Evolutionary conservation across 2,329 filamentous ascomycete genomes (phyloP).

Genomic region (Sphaerulina vaccinii): DNA sequence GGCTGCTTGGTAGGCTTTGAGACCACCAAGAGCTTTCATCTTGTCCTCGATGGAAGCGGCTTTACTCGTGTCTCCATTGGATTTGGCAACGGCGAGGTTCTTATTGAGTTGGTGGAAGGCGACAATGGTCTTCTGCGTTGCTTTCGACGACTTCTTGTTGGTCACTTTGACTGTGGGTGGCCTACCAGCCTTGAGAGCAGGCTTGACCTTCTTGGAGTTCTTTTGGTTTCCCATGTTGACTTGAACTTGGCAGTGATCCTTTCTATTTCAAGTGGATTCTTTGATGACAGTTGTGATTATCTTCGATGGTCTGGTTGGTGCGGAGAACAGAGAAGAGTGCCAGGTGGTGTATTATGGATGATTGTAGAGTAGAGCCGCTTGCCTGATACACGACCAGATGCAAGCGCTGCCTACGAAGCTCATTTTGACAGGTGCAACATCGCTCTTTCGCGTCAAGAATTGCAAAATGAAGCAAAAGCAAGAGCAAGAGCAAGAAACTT

Average conservation of each 20-base stretch:
- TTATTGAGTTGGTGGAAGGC: conserved; percentile 62
- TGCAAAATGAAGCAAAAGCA: too few relatives aligned
- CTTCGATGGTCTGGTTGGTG: not conserved
- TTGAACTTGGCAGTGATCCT: not conserved
- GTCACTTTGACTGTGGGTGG: conserved; percentile 29
- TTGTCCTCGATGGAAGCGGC: conserved; percentile 48
- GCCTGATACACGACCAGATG: not conserved
- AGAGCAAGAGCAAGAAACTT: not conserved
- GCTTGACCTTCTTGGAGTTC: not conserved
- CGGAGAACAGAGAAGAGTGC: not conserved
- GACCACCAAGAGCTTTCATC: conserved; percentile 58
- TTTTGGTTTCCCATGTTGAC: conserved; percentile 1
- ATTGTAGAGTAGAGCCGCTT: not conserved
- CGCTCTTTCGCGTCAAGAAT: not conserved
- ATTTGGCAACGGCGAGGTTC: conserved; percentile 52
- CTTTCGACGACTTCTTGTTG: conserved; percentile 50
- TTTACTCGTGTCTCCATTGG: conserved; percentile 41
- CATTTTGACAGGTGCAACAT: conserved; percentile 3
- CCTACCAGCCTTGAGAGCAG: conserved; percentile 5
- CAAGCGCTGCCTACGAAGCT: conserved; percentile 1
- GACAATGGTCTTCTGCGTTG: conserved; percentile 58
- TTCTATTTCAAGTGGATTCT: too few relatives aligned
- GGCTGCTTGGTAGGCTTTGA: conserved; percentile 61
- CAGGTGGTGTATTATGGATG: not conserved
- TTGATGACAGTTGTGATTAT: too few relatives aligned